Conservation (phyloP, 176 grass and related monocot genomes). For the Musa acuminata region DNA sequence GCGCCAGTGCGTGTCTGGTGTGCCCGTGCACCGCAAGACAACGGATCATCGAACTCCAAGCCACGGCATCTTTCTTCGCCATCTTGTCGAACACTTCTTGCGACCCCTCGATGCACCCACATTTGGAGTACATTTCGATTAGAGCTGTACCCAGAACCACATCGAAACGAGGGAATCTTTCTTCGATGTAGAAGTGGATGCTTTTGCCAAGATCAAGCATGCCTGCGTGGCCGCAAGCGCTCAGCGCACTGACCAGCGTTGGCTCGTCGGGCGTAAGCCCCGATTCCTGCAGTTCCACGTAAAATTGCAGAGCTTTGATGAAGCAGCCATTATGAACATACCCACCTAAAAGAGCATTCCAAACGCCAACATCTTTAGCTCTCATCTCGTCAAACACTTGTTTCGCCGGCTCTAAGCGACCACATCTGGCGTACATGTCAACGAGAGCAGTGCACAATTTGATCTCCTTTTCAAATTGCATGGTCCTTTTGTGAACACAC, state of each 20-base stretch:
- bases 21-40: slow-evolving; percentile 7
- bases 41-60: slow-evolving; percentile 12
- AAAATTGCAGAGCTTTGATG: slow-evolving; percentile 4
- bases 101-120: slow-evolving; percentile 1
- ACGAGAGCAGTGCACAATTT: slow-evolving; percentile 6
- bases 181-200: slow-evolving; percentile 2
- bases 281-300: background rate
- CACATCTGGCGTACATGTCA: slow-evolving; percentile 17
- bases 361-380: background rate
- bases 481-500: background rate
- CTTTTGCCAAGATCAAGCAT: slow-evolving; percentile 5
- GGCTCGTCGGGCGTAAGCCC: slow-evolving; percentile 2
- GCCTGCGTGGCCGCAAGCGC: slow-evolving; percentile 5
- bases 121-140: slow-evolving; percentile 18
- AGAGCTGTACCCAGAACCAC: slow-evolving; percentile 3
- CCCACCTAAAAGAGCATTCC: slow-evolving; percentile 18
- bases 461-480: background rate
- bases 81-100: slow-evolving; percentile 11
- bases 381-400: slow-evolving; percentile 16
- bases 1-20: background rate
- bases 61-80: slow-evolving; percentile 13
- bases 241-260: background rate
- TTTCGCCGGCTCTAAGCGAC: background rate
- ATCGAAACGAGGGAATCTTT: background rate
- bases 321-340: slow-evolving; percentile 14